Evolutionary conservation across 1,284 basidiomycete genomes (phyloP), one percentile per base, ranked within the genome.

Genomic region (Pascua sp.): DNA sequence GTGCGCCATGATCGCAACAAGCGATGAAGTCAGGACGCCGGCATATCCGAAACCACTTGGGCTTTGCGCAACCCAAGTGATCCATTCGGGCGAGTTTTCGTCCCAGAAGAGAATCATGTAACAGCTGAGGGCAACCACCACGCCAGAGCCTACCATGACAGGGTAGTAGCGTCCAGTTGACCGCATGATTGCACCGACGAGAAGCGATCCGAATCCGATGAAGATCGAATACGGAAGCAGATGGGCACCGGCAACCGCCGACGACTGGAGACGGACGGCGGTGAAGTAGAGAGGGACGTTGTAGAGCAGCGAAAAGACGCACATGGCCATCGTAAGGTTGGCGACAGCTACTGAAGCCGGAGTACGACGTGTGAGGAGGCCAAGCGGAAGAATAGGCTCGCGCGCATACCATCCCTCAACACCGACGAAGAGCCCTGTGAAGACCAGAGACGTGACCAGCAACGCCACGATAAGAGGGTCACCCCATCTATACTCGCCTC

Each of bases 241-340:
- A 78, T 93, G 92, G 15, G 89, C 67, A 84, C 90, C 90, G 55
- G 90, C 83, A 58, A 82, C 79, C 41, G 86, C 84, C 12, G 91
- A 83, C n/a, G 85, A 84, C 61, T 84, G 80, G 51, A 90, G 79
- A 64, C 84, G 83, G 48, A 93, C 92, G n/a, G 90, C 86, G 59
- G 89, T 86, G 68, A 92, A 94, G 78, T 90, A 93, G 72, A 93
- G 76, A n/a, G 91, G 91, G 32, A 90, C 81, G 71, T 91, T 91
- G 77, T 93, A 94, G 40, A 93, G 80, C 82, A 88, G 85, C 1
- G 89, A 90, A 73, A 90, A 93, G 44, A 88, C 85, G 39, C 85
- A 82, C 75, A 87, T 84, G 13, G 68, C 69, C 55, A 76, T 70
- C 50, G 69, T 73, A 61, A 96, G 83, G 76, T 92, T 93, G 47